Conservation (phyloP, 352 stramenopile species). For the Pythium coloratum region DNA sequence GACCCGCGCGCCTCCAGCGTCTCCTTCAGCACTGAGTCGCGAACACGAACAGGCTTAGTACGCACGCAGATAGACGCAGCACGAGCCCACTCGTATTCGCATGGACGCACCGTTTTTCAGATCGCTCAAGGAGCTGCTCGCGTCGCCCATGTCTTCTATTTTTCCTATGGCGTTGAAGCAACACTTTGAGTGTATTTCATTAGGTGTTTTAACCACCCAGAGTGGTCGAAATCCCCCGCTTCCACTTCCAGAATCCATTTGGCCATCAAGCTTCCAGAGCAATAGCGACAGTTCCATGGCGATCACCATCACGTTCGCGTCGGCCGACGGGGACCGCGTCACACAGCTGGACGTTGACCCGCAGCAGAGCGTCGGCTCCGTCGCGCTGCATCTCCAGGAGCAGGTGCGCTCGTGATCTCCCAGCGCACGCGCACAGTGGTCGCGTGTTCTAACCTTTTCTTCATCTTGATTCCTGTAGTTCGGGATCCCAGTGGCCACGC, state of each 20-base stretch:
- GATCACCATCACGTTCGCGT: conserved; percentile 62
- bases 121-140: conserved; percentile 25
- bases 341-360: conserved; percentile 52
- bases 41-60: background rate
- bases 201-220: conserved; percentile 17
- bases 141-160: conserved; percentile 19
- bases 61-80: background rate
- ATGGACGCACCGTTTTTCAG: conserved; percentile 26
- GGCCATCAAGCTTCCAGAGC: background rate
- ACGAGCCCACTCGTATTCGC: background rate
- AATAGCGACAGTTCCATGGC: conserved; percentile 36
- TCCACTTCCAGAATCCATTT: conserved; percentile 17
- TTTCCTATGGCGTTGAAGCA: background rate
- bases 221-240: background rate
- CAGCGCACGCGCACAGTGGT: background rate
- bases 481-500: conserved; percentile 46
- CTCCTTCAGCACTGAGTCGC: conserved; percentile 69
- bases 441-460: background rate
- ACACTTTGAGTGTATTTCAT: background rate
- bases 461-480: conserved; percentile 41
- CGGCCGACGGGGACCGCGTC: conserved; percentile 56
- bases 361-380: conserved; percentile 43
- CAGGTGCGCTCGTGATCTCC: conserved; percentile 32
- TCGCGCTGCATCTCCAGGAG: conserved; percentile 51
- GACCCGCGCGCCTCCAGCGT: conserved; percentile 73